phyloP scores from a whole-genome alignment of 2,329 filamentous ascomycete genomes.

The Camptophora hylomeconis region DNA sequence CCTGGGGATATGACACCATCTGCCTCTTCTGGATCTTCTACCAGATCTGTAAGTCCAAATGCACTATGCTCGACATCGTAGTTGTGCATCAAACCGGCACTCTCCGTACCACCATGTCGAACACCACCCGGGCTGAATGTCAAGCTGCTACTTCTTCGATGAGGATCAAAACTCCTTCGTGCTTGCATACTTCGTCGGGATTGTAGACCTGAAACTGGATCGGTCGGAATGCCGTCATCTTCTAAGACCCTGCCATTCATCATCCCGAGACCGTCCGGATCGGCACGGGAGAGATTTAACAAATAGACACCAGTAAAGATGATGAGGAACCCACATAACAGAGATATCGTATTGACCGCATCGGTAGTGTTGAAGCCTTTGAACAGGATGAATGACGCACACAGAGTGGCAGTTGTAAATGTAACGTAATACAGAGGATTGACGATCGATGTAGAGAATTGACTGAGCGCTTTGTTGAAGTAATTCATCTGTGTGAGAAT shows the following conservation, averaged over 20 bases:
- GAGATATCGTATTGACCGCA: constrained; percentile 78
- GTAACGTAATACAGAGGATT: constrained; percentile 97
- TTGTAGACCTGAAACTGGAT: constrained; percentile 77
- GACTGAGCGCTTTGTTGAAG: constrained; percentile 95
- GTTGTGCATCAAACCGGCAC: constrained; percentile 69
- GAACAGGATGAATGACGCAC: constrained; percentile 92
- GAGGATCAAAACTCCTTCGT: constrained; percentile 46
- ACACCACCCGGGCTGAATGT: constrained; percentile 42
- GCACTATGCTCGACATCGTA: constrained; percentile 75
- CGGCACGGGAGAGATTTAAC: constrained; percentile 83
- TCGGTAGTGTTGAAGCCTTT: constrained; percentile 92
- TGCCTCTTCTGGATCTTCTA: constrained; percentile 43
- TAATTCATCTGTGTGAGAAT: constrained; percentile 99
- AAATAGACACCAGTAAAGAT: constrained; percentile 95
- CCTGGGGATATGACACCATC: constrained; percentile 2
- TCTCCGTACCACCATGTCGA: constrained; percentile 39
- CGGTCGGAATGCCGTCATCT: constrained; percentile 74
- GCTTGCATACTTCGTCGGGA: constrained; percentile 90
- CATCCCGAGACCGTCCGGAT: constrained; percentile 65
- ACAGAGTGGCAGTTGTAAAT: constrained; percentile 87
- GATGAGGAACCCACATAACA: constrained; percentile 83
- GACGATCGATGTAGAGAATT: constrained; percentile 94
- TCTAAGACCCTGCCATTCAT: constrained; percentile 43
- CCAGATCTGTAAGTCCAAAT: constrained; percentile 66
- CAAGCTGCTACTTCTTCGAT: constrained; percentile 37